Evolutionary conservation across 129 eudicot species (phyloP).

Genomic region (Artemisia argyi): DNA sequence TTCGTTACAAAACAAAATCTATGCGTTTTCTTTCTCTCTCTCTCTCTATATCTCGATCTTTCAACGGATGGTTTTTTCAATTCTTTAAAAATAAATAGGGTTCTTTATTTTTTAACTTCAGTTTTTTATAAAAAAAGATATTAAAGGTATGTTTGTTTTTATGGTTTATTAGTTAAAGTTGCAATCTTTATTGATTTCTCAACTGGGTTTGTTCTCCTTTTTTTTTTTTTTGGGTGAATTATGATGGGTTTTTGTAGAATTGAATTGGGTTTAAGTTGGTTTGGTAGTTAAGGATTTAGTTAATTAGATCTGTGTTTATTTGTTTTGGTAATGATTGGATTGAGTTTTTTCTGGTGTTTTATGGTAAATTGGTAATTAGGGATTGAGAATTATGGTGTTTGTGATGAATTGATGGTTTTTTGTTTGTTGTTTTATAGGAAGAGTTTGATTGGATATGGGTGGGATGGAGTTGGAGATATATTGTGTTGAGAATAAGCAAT

Average conservation of each 20-base stretch:
- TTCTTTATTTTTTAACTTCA: slow-evolving; percentile 28
- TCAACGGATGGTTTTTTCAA: slow-evolving; percentile 62
- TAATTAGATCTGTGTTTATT: slow-evolving; percentile 51
- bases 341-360: not conserved
- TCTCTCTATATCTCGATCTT: slow-evolving; percentile 43
- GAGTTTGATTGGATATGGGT: slow-evolving; percentile 54
- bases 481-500: slow-evolving; percentile 75
- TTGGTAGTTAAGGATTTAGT: slow-evolving; percentile 15
- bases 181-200: slow-evolving; percentile 17
- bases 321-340: slow-evolving; percentile 14
- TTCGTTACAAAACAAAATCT: slow-evolving; percentile 77
- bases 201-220: slow-evolving; percentile 21
- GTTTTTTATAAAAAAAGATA: slow-evolving; percentile 12
- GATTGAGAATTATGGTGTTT: slow-evolving; percentile 29
- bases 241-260: slow-evolving; percentile 7
- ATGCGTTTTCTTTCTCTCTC: slow-evolving; percentile 29
- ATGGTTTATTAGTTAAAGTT: slow-evolving; percentile 14
- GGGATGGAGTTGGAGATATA: slow-evolving; percentile 53
- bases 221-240: slow-evolving; percentile 23
- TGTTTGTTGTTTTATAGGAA: slow-evolving; percentile 31
- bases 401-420: slow-evolving; percentile 12
- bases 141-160: slow-evolving; percentile 30
- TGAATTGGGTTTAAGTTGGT: slow-evolving; percentile 27
- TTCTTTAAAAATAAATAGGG: slow-evolving; percentile 34
- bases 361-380: slow-evolving; percentile 22